Evolutionary conservation across 2,329 filamentous ascomycete species (phyloP).

Genomic region (Microsporum ferrugineum): DNA sequence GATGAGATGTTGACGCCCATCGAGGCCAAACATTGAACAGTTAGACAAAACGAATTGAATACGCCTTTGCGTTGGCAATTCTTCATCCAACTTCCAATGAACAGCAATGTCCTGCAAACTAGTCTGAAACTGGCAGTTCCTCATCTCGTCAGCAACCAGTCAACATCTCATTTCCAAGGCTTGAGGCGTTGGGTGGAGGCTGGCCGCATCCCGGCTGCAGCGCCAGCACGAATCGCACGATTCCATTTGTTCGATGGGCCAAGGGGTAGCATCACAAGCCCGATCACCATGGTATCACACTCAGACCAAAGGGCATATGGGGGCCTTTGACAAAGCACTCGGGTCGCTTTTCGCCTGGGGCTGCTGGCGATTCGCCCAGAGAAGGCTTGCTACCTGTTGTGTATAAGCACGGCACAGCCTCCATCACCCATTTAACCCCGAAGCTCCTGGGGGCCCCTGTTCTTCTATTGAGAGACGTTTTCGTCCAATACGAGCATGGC

Average conservation of each 20-base stretch:
- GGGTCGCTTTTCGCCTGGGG: neutral
- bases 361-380: neutral
- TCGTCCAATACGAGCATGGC: slow-evolving; percentile 2
- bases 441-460: neutral
- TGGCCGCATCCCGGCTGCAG: neutral
- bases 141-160: neutral
- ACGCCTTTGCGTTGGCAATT: neutral
- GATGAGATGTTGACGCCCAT: neutral
- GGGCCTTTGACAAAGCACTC: neutral
- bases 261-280: neutral
- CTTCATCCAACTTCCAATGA: neutral
- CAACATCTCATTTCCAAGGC: neutral
- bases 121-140: neutral
- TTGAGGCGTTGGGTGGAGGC: neutral
- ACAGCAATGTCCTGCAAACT: neutral
- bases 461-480: slow-evolving; percentile 2
- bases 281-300: neutral
- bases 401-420: neutral
- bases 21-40: neutral
- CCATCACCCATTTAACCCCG: neutral
- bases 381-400: neutral
- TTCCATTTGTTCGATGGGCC: neutral
- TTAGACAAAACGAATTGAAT: neutral
- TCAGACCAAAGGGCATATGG: neutral
- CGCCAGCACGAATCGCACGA: neutral